phyloP scores from a whole-genome alignment of 768 basidiomycete genomes.

The Hemileccinum rubropunctum region DNA sequence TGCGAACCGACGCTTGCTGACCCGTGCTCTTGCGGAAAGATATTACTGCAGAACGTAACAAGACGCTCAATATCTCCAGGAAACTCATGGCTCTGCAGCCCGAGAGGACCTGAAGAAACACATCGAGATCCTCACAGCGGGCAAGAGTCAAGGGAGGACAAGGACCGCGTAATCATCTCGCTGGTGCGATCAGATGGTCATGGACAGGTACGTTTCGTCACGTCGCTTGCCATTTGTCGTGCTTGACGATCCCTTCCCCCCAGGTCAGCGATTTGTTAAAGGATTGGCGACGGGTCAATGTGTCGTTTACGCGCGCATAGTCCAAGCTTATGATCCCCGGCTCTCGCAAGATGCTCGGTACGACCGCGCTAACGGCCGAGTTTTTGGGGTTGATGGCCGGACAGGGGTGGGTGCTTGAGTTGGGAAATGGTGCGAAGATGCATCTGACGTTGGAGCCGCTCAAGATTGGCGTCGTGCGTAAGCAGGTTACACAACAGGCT shows the following conservation, averaged over 20 bases:
- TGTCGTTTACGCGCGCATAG: constrained; percentile 91
- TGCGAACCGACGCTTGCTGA: too few relatives aligned
- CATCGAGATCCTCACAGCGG: constrained; percentile 88
- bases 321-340: constrained; percentile 91
- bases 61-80: too few relatives aligned
- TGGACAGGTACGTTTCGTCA: constrained; percentile 55
- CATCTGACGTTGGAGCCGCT: constrained; percentile 40
- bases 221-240: not conserved
- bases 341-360: constrained; percentile 71
- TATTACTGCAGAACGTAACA: too few relatives aligned
- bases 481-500: constrained; percentile 15
- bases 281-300: constrained; percentile 97
- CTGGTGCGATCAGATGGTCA: constrained; percentile 86
- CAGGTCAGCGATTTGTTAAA: constrained; percentile 91
- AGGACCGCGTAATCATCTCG: constrained; percentile 91
- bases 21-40: too few relatives aligned
- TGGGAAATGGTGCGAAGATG: constrained; percentile 55
- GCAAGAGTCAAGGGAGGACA: constrained; percentile 95
- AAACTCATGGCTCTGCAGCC: too few relatives aligned
- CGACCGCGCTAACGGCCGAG: constrained; percentile 57
- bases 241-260: not conserved
- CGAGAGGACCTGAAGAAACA: constrained; percentile 46
- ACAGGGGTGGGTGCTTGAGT: constrained; percentile 64
- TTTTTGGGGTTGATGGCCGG: constrained; percentile 79
- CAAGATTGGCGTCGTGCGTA: constrained; percentile 5